Evolutionary conservation across 495 filamentous ascomycete genomes (phyloP).

Genomic region (Geoglossum glabrum): DNA sequence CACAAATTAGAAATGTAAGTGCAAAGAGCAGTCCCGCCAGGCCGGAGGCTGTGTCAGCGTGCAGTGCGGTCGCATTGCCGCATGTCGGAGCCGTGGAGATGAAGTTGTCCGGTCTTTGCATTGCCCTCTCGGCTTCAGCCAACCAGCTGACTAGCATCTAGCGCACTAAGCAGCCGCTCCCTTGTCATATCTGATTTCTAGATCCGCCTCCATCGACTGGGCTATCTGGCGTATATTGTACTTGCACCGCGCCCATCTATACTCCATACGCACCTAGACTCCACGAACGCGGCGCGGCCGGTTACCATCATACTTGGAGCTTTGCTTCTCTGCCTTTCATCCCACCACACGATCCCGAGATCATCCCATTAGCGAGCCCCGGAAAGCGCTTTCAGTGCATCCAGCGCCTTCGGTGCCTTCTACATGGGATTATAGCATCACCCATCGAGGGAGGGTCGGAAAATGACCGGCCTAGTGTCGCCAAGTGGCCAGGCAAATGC

Average conservation of each 20-base stretch:
- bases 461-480: conserved; percentile 2
- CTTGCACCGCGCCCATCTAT: neutral
- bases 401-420: neutral
- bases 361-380: neutral
- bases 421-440: conserved; percentile 1
- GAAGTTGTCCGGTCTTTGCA: neutral
- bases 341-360: neutral
- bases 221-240: neutral
- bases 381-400: neutral
- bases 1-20: neutral
- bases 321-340: neutral
- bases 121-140: neutral
- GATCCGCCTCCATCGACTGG: neutral
- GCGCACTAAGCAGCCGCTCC: neutral
- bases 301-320: neutral
- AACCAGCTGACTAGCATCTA: neutral
- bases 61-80: neutral
- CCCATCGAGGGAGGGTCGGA: neutral
- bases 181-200: neutral
- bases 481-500: neutral
- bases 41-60: neutral
- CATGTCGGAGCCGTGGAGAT: neutral
- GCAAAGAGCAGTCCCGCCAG: neutral
- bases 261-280: too few relatives aligned
- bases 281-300: neutral